Percentiles rank a stretch among this genome's conserved stretches.
These are phyloP conservation scores for Wallacemonas sp. DNA, from an alignment of 208 protist species.

Conservation along the genomic window DNA sequence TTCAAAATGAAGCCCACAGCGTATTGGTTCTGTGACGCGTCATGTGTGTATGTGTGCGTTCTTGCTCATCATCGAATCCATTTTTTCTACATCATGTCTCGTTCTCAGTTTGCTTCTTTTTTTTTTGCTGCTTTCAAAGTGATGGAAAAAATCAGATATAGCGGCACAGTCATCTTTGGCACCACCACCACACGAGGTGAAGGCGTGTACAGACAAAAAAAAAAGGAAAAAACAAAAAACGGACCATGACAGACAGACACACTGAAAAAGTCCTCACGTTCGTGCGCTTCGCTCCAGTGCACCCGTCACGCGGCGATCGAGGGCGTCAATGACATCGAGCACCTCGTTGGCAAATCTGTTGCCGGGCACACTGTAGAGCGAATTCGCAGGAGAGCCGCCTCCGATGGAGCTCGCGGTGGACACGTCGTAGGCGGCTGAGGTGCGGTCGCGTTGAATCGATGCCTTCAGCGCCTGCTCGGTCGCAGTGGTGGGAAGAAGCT, in stretches of 20 bases:
- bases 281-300: constrained; percentile 47
- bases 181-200: too few relatives aligned
- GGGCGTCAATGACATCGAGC: constrained; percentile 76
- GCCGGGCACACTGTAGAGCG: not conserved
- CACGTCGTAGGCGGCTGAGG: not conserved
- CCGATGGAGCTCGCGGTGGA: not conserved
- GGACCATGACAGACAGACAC: not conserved
- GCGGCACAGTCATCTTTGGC: too few relatives aligned
- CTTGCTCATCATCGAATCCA: too few relatives aligned
- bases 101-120: not conserved
- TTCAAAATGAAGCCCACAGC: too few relatives aligned
- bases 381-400: not conserved
- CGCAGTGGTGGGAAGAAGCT: not conserved
- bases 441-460: not conserved
- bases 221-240: too few relatives aligned
- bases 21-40: too few relatives aligned
- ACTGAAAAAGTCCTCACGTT: not conserved
- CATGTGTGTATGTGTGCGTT: too few relatives aligned
- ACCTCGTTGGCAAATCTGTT: constrained; percentile 73
- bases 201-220: too few relatives aligned
- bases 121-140: constrained; percentile 6
- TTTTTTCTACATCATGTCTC: constrained; percentile 7
- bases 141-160: too few relatives aligned
- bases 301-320: constrained; percentile 72
- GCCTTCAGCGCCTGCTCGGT: not conserved